These are phyloP conservation scores for Trichosporon sp. DNA, from an alignment of 1,284 basidiomycete species.

Conservation along the genomic window DNA sequence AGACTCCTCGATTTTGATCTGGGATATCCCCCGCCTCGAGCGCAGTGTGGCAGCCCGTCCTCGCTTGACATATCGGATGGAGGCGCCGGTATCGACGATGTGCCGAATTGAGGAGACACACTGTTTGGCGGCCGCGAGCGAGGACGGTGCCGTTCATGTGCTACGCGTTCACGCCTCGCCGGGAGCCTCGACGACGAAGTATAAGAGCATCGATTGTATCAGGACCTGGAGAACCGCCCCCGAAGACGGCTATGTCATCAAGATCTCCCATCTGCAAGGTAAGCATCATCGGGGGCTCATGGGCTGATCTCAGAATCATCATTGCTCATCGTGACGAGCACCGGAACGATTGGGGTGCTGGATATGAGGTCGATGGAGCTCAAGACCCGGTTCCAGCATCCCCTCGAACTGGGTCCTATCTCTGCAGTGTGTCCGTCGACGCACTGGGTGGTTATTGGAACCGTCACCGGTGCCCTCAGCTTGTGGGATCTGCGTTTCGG, in stretches of 20 bases:
- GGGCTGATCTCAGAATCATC: constrained; percentile 48
- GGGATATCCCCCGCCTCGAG: constrained; percentile 78
- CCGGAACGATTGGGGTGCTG: constrained; percentile 73
- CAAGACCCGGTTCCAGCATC: constrained; percentile 75
- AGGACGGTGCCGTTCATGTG: constrained; percentile 81
- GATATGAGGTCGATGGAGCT: constrained; percentile 84
- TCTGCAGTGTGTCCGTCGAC: constrained; percentile 77
- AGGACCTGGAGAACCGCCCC: constrained; percentile 40
- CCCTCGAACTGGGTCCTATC: constrained; percentile 81
- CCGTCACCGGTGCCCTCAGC: constrained; percentile 76
- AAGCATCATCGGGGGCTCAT: constrained; percentile 20
- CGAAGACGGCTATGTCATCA: constrained; percentile 42
- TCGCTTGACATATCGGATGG: constrained; percentile 47
- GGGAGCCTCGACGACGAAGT: constrained; percentile 69
- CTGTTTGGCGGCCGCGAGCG: constrained; percentile 83
- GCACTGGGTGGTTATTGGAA: constrained; percentile 86
- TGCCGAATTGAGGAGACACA: constrained; percentile 81
- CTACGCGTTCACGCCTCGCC: constrained; percentile 74
- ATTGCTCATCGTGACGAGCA: constrained; percentile 81
- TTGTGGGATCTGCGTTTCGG: constrained; percentile 96
- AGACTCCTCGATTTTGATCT: constrained; percentile 79
- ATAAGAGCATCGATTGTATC: constrained; percentile 72
- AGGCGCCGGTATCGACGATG: constrained; percentile 74
- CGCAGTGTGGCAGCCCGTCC: constrained; percentile 64
- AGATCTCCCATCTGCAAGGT: constrained; percentile 45